phyloP scores from a whole-genome alignment of 352 stramenopile species.

The Phytopythium sindhum region DNA sequence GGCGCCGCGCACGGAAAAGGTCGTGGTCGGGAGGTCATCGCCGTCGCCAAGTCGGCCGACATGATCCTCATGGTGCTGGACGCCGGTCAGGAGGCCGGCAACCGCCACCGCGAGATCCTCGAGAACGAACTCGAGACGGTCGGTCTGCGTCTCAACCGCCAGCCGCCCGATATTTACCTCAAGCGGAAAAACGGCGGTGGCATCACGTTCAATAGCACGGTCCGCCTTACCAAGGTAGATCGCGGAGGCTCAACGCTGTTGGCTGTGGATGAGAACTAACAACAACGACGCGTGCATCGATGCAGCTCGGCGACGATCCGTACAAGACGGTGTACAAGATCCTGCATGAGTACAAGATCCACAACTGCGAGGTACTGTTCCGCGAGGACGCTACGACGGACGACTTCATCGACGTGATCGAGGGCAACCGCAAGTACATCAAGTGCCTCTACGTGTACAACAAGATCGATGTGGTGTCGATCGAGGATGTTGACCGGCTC shows the following conservation, averaged over 20 bases:
- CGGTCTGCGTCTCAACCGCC: conserved; percentile 96
- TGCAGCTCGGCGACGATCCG: conserved; percentile 79
- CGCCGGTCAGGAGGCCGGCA: conserved; percentile 96
- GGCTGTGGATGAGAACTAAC: background rate
- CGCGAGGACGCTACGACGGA: conserved; percentile 97
- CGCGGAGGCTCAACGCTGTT: background rate
- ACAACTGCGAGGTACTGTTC: conserved; percentile 97
- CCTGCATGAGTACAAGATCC: conserved; percentile 96
- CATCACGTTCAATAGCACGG: conserved; percentile 95
- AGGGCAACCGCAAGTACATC: conserved; percentile 99
- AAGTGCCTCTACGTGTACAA: conserved; percentile 99
- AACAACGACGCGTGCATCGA: background rate
- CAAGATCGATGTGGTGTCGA: conserved; percentile 99
- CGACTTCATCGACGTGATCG: conserved; percentile 98
- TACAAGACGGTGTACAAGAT: conserved; percentile 91
- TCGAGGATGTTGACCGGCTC: conserved; percentile 98
- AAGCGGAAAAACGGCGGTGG: conserved; percentile 93
- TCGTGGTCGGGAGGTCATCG: conserved; percentile 98
- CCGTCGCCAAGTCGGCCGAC: conserved; percentile 97
- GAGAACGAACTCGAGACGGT: conserved; percentile 98
- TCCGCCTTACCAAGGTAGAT: conserved; percentile 92
- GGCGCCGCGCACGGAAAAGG: conserved; percentile 97
- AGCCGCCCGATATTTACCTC: conserved; percentile 96
- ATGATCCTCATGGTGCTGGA: conserved; percentile 99
- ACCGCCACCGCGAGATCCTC: conserved; percentile 95